A percentile compares a stretch with the other conserved stretches of the same genome.
phyloP scores from a whole-genome alignment of 1,139 yeast genomes.

The Geotrichum reessii region DNA sequence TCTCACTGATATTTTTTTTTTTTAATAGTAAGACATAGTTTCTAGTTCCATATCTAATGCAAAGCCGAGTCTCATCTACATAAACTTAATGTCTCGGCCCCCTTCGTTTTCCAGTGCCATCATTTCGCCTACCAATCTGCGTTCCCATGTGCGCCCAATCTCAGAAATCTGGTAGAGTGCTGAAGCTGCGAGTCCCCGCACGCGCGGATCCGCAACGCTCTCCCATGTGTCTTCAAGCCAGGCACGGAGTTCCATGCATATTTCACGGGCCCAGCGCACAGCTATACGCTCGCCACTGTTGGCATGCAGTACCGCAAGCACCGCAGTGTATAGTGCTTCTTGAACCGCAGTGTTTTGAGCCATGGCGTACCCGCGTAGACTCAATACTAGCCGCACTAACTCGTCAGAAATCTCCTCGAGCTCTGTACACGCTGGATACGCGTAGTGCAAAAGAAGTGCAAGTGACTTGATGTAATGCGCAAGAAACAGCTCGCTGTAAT shows the following conservation, averaged over 20 bases:
- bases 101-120: constrained; percentile 20
- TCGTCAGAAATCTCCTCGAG: constrained; percentile 56
- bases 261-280: constrained; percentile 32
- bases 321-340: constrained; percentile 15
- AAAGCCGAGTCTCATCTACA: not conserved
- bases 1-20: not conserved
- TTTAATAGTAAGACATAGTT: not conserved
- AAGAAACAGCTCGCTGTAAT: constrained; percentile 49
- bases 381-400: constrained; percentile 40
- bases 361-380: constrained; percentile 19
- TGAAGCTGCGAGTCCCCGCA: constrained; percentile 50
- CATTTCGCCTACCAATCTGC: constrained; percentile 28
- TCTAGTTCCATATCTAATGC: not conserved
- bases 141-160: constrained; percentile 30
- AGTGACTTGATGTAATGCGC: constrained; percentile 59
- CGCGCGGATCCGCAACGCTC: constrained; percentile 36
- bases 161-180: constrained; percentile 41
- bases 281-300: constrained; percentile 40
- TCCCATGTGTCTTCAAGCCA: constrained; percentile 48
- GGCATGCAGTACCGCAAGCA: constrained; percentile 20
- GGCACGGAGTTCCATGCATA: constrained; percentile 35
- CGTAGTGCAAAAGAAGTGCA: constrained; percentile 50
- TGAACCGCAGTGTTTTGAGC: constrained; percentile 3
- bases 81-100: constrained; percentile 11
- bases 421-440: constrained; percentile 50